Percentiles rank a stretch among this genome's conserved stretches.
These are phyloP conservation scores for Scopulariopsis brevicaulis DNA, from an alignment of 2,329 filamentous ascomycete species.

Conservation along the genomic window DNA sequence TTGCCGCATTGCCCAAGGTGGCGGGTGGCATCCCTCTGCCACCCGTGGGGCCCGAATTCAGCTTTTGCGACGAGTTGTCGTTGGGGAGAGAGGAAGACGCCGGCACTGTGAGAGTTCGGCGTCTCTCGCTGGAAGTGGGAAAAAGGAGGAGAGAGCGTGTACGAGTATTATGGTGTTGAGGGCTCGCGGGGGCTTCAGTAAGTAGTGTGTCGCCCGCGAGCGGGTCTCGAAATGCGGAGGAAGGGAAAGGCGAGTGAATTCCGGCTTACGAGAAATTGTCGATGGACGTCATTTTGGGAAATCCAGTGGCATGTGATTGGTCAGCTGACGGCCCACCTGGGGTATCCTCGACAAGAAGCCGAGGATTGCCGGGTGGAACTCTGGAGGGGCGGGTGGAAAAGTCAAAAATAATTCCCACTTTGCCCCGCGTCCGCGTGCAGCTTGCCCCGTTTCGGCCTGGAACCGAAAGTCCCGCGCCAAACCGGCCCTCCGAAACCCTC, in stretches of 20 bases:
- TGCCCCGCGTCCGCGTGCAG: not conserved
- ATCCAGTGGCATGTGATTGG: not conserved
- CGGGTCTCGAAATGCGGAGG: not conserved
- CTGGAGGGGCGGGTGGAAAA: not conserved
- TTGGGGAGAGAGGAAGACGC: not conserved
- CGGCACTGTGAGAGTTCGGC: not conserved
- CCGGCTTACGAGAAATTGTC: slow-evolving; percentile 2
- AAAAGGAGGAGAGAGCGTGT: not conserved
- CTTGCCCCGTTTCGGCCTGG: not conserved
- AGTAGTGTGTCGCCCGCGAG: not conserved
- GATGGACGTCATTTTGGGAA: slow-evolving; percentile 1
- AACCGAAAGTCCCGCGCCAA: not conserved
- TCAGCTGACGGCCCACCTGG: not conserved
- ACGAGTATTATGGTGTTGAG: not conserved
- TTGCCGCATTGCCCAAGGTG: slow-evolving; percentile 3
- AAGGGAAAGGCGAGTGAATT: not conserved
- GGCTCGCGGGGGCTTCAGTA: not conserved
- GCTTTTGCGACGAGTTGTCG: not conserved
- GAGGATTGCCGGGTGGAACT: slow-evolving; percentile 1
- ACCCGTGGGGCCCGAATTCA: not conserved
- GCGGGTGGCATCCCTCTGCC: slow-evolving; percentile 3
- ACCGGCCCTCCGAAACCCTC: too few species aligned
- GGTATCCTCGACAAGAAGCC: slow-evolving; percentile 1
- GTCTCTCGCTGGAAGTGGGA: not conserved
- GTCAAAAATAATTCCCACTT: not conserved